A percentile compares a stretch with the other conserved stretches of the same genome.
These are phyloP conservation scores for Trichophaea hybrida DNA, from an alignment of 2,329 filamentous ascomycete species.

Conservation along the genomic window DNA sequence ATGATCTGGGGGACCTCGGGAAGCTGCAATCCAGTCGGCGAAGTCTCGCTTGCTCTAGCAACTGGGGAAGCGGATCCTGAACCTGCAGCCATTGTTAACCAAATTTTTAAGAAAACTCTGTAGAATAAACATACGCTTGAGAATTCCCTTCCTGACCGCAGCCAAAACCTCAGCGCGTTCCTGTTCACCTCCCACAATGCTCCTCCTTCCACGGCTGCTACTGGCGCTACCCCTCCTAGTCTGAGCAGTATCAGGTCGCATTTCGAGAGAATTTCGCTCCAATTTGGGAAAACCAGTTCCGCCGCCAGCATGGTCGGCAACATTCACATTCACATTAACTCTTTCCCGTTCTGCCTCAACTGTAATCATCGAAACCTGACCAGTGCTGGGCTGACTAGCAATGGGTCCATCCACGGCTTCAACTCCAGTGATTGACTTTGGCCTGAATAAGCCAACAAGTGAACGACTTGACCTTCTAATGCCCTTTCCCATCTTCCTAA, in stretches of 20 bases:
- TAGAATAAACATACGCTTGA: slow-evolving; percentile 55
- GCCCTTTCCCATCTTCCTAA: slow-evolving; percentile 97
- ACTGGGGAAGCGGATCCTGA: slow-evolving; percentile 57
- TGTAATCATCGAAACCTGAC: slow-evolving; percentile 88
- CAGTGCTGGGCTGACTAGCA: slow-evolving; percentile 51
- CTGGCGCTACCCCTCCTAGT: slow-evolving; percentile 29
- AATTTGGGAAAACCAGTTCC: slow-evolving; percentile 72
- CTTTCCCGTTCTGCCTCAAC: slow-evolving; percentile 82
- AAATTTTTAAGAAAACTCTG: not conserved
- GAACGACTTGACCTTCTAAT: slow-evolving; percentile 89
- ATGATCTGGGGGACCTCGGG: slow-evolving; percentile 38
- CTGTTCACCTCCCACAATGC: slow-evolving; percentile 76
- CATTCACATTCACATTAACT: slow-evolving; percentile 61
- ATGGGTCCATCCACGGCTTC: slow-evolving; percentile 54
- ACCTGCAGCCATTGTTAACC: slow-evolving; percentile 37
- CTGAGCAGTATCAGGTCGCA: slow-evolving; percentile 27
- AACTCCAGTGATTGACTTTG: slow-evolving; percentile 76
- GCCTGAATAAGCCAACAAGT: slow-evolving; percentile 83
- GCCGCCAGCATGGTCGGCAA: slow-evolving; percentile 51
- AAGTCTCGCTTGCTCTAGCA: slow-evolving; percentile 45
- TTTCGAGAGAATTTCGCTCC: slow-evolving; percentile 68
- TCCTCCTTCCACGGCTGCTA: slow-evolving; percentile 46
- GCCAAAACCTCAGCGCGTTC: slow-evolving; percentile 85
- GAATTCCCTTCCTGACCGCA: slow-evolving; percentile 84
- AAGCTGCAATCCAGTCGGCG: slow-evolving; percentile 29